Percentiles rank a stretch among this genome's conserved stretches.
Conservation (phyloP, 441 rosid species). For the California macrophylla region DNA sequence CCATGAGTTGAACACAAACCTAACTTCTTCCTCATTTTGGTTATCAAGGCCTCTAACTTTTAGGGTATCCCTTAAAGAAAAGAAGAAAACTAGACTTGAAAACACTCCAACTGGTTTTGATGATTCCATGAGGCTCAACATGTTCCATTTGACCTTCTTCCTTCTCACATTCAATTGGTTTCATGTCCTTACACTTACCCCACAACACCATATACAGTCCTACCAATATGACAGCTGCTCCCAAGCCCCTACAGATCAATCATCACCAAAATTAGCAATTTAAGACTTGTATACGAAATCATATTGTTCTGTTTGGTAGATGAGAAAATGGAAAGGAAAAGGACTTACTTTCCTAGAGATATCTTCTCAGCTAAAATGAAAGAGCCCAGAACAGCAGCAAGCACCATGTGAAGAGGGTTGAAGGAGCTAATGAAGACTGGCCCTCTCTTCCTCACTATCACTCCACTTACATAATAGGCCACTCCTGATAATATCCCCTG, state of each 20-base stretch:
- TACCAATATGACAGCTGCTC: not conserved
- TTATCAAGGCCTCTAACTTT: too few relatives aligned
- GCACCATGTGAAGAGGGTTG: not conserved
- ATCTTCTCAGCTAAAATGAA: not conserved
- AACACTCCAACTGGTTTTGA: not conserved
- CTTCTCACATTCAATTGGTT: not conserved
- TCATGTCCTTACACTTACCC: not conserved
- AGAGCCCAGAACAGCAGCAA: not conserved
- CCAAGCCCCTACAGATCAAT: not conserved
- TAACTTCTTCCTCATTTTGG: too few relatives aligned
- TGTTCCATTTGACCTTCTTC: not conserved
- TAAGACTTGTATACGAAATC: too few relatives aligned
- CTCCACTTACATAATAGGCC: not conserved
- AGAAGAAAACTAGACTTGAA: too few relatives aligned
- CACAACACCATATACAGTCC: not conserved
- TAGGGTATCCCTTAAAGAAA: too few relatives aligned
- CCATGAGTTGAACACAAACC: too few relatives aligned
- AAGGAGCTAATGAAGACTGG: slow-evolving; percentile 2
- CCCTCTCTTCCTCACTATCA: slow-evolving; percentile 2
- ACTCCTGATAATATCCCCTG: not conserved
- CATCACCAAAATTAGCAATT: too few relatives aligned
- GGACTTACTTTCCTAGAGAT: not conserved
- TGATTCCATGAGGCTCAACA: not conserved
- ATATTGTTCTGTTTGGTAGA: not conserved
- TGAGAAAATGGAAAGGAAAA: not conserved